These are phyloP conservation scores for Hylodesmum podocarpum DNA, from an alignment of 306 rosid genomes.

Conservation along the genomic window DNA sequence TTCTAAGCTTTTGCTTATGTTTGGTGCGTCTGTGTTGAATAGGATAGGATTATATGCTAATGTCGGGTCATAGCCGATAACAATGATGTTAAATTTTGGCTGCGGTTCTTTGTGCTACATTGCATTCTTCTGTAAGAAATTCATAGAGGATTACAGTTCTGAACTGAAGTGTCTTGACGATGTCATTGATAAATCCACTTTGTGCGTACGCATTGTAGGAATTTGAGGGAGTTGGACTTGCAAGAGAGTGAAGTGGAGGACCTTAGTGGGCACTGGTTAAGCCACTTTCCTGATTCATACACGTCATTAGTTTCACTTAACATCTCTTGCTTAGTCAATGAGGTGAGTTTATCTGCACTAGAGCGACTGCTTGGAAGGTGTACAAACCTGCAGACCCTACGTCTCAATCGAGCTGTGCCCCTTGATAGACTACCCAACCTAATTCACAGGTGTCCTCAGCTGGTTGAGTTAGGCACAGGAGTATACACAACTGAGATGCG, in stretches of 20 bases:
- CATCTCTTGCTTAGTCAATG: slow-evolving; percentile 70
- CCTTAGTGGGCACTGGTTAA: slow-evolving; percentile 89
- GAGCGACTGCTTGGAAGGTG: slow-evolving; percentile 87
- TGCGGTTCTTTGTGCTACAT: background rate
- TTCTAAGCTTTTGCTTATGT: background rate
- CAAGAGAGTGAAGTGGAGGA: slow-evolving; percentile 94
- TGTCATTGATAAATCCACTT: background rate
- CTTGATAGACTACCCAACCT: slow-evolving; percentile 67
- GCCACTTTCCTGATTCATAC: slow-evolving; percentile 83
- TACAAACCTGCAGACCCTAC: slow-evolving; percentile 71
- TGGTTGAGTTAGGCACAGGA: slow-evolving; percentile 88
- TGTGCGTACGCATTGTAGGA: slow-evolving; percentile 56
- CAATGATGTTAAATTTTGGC: background rate
- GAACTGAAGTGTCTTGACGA: slow-evolving; percentile 13
- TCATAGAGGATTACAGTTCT: background rate
- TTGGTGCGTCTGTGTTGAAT: background rate
- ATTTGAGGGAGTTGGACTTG: slow-evolving; percentile 78
- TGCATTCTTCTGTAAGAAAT: background rate
- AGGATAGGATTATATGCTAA: background rate
- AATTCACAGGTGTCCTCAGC: slow-evolving; percentile 63
- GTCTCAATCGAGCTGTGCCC: slow-evolving; percentile 78
- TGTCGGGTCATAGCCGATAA: background rate
- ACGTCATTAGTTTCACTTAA: slow-evolving; percentile 86
- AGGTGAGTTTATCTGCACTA: slow-evolving; percentile 70
- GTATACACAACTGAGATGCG: slow-evolving; percentile 66